phyloP scores from a whole-genome alignment of 148 eudicot genomes.

The Camellia granthamiana region DNA sequence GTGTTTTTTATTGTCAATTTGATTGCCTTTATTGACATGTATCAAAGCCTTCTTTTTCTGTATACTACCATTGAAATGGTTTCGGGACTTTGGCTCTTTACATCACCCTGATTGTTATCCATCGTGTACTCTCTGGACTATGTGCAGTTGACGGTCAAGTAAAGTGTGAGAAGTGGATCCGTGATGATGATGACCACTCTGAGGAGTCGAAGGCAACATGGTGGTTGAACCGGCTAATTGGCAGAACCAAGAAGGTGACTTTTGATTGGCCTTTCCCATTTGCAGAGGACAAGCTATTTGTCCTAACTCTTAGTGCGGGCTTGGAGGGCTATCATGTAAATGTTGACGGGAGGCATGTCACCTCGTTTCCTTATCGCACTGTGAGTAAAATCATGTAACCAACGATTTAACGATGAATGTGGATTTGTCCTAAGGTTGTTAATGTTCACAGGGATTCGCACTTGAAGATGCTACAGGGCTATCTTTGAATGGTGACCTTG shows the following conservation, averaged over 20 bases:
- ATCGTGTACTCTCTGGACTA: not conserved
- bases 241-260: constrained; percentile 64
- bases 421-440: constrained; percentile 11
- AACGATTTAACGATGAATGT: not conserved
- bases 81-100: not conserved
- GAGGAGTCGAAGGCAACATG: constrained; percentile 66
- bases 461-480: constrained; percentile 98
- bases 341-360: constrained; percentile 83
- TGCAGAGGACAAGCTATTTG: constrained; percentile 74
- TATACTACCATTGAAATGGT: no score
- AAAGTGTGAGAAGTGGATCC: constrained; percentile 86
- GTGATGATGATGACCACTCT: constrained; percentile 56
- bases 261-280: constrained; percentile 90
- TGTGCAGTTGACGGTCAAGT: constrained; percentile 57
- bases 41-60: not conserved
- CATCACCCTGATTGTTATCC: not conserved
- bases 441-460: constrained; percentile 58
- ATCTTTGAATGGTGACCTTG: constrained; percentile 66
- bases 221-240: constrained; percentile 73
- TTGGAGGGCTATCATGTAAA: constrained; percentile 81
- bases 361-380: constrained; percentile 82
- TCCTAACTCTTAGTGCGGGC: constrained; percentile 76
- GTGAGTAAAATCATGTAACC: constrained; percentile 46
- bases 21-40: not conserved
- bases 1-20: not conserved